Evolutionary conservation across 1,284 basidiomycete genomes (phyloP), one percentile per base, ranked within the genome.

Genomic region (Austroboletus rostrupii): DNA sequence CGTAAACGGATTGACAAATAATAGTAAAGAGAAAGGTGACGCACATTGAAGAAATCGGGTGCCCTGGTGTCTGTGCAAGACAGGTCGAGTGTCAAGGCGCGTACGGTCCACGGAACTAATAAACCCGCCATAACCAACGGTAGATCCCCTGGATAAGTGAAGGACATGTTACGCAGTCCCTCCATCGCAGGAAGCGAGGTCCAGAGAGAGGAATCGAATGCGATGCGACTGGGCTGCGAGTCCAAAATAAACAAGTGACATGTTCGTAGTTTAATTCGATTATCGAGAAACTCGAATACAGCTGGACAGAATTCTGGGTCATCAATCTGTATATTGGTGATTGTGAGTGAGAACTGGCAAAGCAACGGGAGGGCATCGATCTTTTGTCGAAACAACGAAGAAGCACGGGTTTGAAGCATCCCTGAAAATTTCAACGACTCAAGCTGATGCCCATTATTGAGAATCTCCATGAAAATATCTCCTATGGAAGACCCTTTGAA

Each of bases 151-250:
- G 85, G 83, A 56, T 85, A 78, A 8, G 79, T 80, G 47, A 85
- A 82, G 33, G 71, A 73, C 47, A 87, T 59, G 40, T 71, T 75
- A 21, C 65, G 72, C 49, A 87, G 61, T n/a, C 69, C 70, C 12
- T 67, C 66, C 31, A 87, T 62, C 4, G 74, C 74, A 0, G 85
- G 85, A 13, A 87, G 69, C n/a, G 86, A 78, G 14, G 83, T 84
- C 82, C 83, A 85, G 8, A 81, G 72, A 0, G 78, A 75, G 1
- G 84, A 81, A 55, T 85, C 81, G 56, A 83, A 86, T 17, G 84
- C 84, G 11, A 83, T 72, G 13, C 73, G 69, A 49, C 70, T 66
- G 54, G 79, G 74, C 38, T 76, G 72, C 17, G 74, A 71, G n/a
- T 71, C 70, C 14, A 76, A 72, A 11, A 79, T 75, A 10, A 76